Evolutionary conservation across 208 protist genomes (phyloP).

Genomic region (Porcisia hertigi): DNA sequence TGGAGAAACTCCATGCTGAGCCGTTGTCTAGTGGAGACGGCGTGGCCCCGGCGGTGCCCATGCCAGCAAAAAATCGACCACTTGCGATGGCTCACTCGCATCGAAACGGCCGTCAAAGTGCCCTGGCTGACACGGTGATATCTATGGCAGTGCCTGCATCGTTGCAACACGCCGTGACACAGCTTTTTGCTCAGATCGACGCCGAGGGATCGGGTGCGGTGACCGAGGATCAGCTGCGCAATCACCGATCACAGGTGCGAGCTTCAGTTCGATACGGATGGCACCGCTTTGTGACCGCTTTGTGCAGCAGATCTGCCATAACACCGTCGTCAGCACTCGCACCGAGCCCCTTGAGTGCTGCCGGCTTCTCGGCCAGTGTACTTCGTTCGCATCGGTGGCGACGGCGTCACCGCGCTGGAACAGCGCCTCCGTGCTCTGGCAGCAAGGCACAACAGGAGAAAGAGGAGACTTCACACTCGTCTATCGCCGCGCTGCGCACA

Average conservation of each 20-base stretch:
- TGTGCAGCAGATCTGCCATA: slow-evolving; percentile 11
- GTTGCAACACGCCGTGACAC: slow-evolving; percentile 31
- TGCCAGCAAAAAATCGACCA: not conserved
- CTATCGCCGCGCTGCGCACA: slow-evolving; percentile 19
- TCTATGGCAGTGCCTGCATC: slow-evolving; percentile 30
- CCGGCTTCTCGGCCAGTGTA: slow-evolving; percentile 12
- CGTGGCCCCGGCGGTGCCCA: not conserved
- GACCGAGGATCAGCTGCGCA: slow-evolving; percentile 32
- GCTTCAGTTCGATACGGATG: slow-evolving; percentile 28
- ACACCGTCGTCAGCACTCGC: not conserved
- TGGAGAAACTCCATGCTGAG: slow-evolving; percentile 12
- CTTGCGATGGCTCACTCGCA: not conserved
- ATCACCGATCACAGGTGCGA: slow-evolving; percentile 24
- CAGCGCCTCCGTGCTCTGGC: not conserved
- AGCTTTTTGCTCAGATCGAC: slow-evolving; percentile 23
- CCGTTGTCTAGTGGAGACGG: not conserved
- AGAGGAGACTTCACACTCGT: not conserved
- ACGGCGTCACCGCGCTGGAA: not conserved
- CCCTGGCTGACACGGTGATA: not conserved
- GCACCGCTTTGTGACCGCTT: slow-evolving; percentile 33
- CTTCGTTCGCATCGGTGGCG: slow-evolving; percentile 28
- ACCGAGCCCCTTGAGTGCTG: not conserved
- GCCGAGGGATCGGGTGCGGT: slow-evolving; percentile 10
- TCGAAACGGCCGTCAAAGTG: not conserved
- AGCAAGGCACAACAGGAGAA: not conserved